Percentiles rank a stretch among this genome's conserved stretches.
These are phyloP conservation scores for Gossypium schwendimanii DNA, from an alignment of 441 rosid species.

Conservation along the genomic window DNA sequence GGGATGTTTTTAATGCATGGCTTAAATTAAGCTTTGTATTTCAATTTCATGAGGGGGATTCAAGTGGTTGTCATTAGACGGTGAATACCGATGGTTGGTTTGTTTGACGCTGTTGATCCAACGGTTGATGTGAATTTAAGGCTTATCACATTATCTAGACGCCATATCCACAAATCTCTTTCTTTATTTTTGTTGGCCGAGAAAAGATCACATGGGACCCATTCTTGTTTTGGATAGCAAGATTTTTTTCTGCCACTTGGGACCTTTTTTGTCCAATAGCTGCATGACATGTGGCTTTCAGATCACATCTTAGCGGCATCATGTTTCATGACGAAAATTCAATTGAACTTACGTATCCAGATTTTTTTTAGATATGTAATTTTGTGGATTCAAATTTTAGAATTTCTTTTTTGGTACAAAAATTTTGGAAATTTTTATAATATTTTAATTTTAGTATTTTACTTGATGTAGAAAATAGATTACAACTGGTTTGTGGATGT, in stretches of 20 bases:
- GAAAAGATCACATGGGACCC: slow-evolving; percentile 32
- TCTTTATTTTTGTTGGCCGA: slow-evolving; percentile 30
- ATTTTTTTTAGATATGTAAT: too few species aligned
- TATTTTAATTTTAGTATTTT: too few species aligned
- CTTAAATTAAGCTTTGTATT: slow-evolving; percentile 21
- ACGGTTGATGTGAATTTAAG: slow-evolving; percentile 23
- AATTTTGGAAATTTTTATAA: too few species aligned
- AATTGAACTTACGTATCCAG: too few species aligned
- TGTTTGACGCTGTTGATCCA: slow-evolving; percentile 18
- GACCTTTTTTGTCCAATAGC: neutral
- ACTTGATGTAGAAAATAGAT: too few species aligned
- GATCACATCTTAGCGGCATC: slow-evolving; percentile 2
- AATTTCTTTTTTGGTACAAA: too few species aligned
- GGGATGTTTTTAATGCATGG: slow-evolving; percentile 6
- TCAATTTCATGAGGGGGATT: neutral
- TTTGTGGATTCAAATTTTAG: too few species aligned
- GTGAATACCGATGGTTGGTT: slow-evolving; percentile 25
- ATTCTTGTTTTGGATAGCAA: slow-evolving; percentile 15
- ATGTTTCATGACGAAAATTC: too few species aligned
- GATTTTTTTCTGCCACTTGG: slow-evolving; percentile 14
- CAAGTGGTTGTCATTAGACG: slow-evolving; percentile 34
- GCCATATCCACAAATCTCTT: slow-evolving; percentile 36
- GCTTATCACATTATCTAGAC: slow-evolving; percentile 42
- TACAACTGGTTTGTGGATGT: too few species aligned
- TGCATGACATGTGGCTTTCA: neutral